Evolutionary conservation across 2,329 filamentous ascomycete species (phyloP).

Genomic region (Diaporthe longicolla): DNA sequence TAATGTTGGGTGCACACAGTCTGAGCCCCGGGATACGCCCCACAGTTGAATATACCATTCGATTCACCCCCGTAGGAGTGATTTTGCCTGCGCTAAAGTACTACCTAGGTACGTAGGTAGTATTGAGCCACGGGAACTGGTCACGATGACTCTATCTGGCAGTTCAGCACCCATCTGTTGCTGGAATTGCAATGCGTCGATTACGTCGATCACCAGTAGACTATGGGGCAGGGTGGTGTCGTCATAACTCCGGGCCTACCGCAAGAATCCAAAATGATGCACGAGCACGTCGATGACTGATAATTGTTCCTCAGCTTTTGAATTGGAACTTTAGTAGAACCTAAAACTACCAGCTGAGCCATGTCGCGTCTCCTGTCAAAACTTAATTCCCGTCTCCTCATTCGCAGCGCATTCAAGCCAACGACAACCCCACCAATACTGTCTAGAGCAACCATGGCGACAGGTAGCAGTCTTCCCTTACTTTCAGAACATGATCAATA

Average conservation of each 20-base stretch:
- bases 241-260: slow-evolving; percentile 16
- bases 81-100: background rate
- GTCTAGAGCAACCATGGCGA: slow-evolving; percentile 35
- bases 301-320: background rate
- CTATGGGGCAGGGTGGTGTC: slow-evolving; percentile 7
- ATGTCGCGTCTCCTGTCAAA: slow-evolving; percentile 21
- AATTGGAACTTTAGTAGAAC: background rate
- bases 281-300: too few species aligned
- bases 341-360: background rate
- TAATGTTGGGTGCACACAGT: too few species aligned
- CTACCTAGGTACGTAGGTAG: background rate
- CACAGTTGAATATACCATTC: background rate
- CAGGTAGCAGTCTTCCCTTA: background rate
- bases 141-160: background rate
- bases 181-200: slow-evolving; percentile 13
- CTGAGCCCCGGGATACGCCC: background rate
- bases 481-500: too few species aligned
- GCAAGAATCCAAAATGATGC: background rate
- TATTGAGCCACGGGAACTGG: too few species aligned
- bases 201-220: slow-evolving; percentile 24
- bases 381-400: background rate
- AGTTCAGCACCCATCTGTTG: background rate
- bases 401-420: slow-evolving; percentile 15
- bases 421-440: background rate
- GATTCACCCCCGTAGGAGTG: background rate